These are phyloP conservation scores for Lasiosphaeria ovina DNA, from an alignment of 495 filamentous ascomycete genomes.

Conservation along the genomic window DNA sequence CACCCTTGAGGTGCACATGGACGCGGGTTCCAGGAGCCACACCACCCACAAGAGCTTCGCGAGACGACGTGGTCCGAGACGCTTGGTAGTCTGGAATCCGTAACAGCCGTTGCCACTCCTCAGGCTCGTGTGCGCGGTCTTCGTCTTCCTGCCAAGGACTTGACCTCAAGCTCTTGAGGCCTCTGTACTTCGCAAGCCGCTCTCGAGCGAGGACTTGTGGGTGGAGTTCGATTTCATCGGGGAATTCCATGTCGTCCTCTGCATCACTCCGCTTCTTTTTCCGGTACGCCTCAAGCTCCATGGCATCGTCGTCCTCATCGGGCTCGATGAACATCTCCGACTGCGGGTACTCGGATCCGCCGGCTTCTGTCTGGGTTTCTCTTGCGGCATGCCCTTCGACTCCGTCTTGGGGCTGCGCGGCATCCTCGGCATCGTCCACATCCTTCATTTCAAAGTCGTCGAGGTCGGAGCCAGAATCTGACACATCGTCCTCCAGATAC, in stretches of 20 bases:
- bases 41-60: slow-evolving; percentile 82
- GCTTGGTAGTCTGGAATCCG: slow-evolving; percentile 81
- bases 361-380: slow-evolving; percentile 72
- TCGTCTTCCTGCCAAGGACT: slow-evolving; percentile 86
- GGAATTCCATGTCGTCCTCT: slow-evolving; percentile 89
- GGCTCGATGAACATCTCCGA: slow-evolving; percentile 90
- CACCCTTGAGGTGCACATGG: slow-evolving; percentile 71
- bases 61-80: slow-evolving; percentile 67
- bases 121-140: slow-evolving; percentile 79
- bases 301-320: slow-evolving; percentile 80
- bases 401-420: slow-evolving; percentile 65
- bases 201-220: slow-evolving; percentile 85
- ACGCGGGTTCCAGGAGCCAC: slow-evolving; percentile 80
- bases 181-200: slow-evolving; percentile 78
- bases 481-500: slow-evolving; percentile 77
- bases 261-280: slow-evolving; percentile 71
- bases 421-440: slow-evolving; percentile 50
- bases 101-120: slow-evolving; percentile 83
- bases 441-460: slow-evolving; percentile 75
- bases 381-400: slow-evolving; percentile 64
- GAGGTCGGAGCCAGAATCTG: slow-evolving; percentile 81
- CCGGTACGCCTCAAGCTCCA: slow-evolving; percentile 75
- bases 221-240: slow-evolving; percentile 92
- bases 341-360: slow-evolving; percentile 77
- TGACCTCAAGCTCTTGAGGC: slow-evolving; percentile 82